Evolutionary conservation across 208 protist genomes (phyloP), one percentile per base, ranked within the genome.

Genomic region (Hexamita inflata): DNA sequence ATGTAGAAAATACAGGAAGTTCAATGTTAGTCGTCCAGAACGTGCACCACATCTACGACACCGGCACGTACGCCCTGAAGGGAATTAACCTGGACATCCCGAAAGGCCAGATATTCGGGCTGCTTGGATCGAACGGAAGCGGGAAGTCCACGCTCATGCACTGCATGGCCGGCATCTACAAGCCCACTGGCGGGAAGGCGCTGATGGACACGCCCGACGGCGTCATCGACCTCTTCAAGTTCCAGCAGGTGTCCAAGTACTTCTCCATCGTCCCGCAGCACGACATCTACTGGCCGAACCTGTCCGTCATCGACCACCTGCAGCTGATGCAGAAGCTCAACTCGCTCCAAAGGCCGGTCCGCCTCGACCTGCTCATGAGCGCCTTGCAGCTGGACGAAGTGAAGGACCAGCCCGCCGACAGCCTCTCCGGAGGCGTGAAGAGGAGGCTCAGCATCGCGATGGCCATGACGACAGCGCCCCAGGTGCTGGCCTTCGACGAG

Each of bases 221-320:
- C n/a, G n/a, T n/a, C n/a, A n/a, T n/a, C n/a, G n/a, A n/a, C n/a
- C n/a, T n/a, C n/a, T n/a, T n/a, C n/a, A n/a, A n/a, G n/a, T n/a
- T n/a, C n/a, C n/a, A n/a, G n/a, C n/a, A n/a, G n/a, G n/a, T n/a
- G n/a, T n/a, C n/a, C n/a, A n/a, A 70, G 32, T 24, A 32, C 64
- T 32, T 70, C 9, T 45, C 64, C 4, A 49, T 70, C 38, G 38
- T 70, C 38, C 64, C 64, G 4, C 64, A 70, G 64, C 30, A 45
- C n/a, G 64, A 70, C 64, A 30, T 70, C 11, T 38, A 45, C 32
- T 70, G 7, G 11, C 64, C 9, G n/a, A 38, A 70, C n/a, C 38
- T 70, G 11, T 45, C 64, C 7, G 64, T 70, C 2, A 2, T 70
- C 32, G 64, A 70, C 38, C 64, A 70, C 35, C 15, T 66, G 26